Percentiles rank a stretch among this genome's conserved stretches.
These are phyloP conservation scores for Kurtzmaniella quercitrusa DNA, from an alignment of 1,139 yeast species.

Conservation along the genomic window DNA sequence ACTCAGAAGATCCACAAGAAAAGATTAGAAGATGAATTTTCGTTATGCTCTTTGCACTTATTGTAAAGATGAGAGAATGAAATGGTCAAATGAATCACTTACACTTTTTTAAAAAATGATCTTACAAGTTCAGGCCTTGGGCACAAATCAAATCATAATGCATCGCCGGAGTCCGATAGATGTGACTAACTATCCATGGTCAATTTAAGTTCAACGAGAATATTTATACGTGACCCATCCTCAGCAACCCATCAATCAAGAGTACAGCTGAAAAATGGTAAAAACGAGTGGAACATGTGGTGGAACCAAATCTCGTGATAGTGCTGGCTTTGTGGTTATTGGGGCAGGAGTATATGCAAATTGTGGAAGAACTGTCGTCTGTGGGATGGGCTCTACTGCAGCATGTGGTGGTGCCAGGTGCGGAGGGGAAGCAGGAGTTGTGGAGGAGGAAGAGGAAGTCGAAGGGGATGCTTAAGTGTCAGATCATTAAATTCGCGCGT, in stretches of 20 bases:
- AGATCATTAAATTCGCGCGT: too few species aligned
- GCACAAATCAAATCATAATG: slow-evolving; percentile 6
- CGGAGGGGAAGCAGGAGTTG: neutral
- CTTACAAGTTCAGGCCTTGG: slow-evolving; percentile 1
- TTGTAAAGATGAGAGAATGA: slow-evolving; percentile 8
- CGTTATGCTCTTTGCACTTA: slow-evolving; percentile 14
- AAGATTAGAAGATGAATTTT: slow-evolving; percentile 9
- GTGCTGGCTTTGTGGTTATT: neutral
- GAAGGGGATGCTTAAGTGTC: too few species aligned
- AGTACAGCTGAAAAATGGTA: neutral
- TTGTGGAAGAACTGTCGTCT: neutral
- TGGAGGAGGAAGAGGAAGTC: neutral
- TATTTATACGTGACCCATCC: neutral
- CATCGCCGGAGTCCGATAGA: neutral
- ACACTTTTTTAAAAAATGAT: neutral
- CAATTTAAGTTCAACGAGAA: neutral
- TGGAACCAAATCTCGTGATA: neutral
- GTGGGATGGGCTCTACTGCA: neutral
- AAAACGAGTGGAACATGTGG: neutral
- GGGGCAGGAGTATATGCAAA: neutral
- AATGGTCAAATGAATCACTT: neutral
- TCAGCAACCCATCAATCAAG: neutral
- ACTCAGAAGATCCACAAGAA: slow-evolving; percentile 12
- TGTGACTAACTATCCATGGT: neutral
- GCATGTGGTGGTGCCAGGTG: too few species aligned